Evolutionary conservation across 805 yeast species (phyloP).

Genomic region (Nakazawaea siamensis): DNA sequence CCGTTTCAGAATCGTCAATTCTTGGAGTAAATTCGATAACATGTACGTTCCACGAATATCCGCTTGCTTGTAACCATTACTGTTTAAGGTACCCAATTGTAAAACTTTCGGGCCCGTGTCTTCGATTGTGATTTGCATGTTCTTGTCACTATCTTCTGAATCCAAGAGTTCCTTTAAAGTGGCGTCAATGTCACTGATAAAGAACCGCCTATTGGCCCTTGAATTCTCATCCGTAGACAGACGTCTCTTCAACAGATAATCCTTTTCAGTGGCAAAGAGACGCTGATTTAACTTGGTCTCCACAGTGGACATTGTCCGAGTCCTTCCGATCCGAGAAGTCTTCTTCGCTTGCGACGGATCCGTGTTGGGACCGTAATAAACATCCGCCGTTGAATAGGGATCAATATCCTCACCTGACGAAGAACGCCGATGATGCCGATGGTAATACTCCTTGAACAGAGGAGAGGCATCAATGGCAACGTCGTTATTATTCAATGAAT

Average conservation of each 20-base stretch:
- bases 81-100: constrained; percentile 73
- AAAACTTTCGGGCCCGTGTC: constrained; percentile 82
- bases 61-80: constrained; percentile 67
- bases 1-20: constrained; percentile 76
- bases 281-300: constrained; percentile 5
- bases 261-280: not conserved
- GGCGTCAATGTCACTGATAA: constrained; percentile 65
- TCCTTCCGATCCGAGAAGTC: constrained; percentile 36
- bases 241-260: constrained; percentile 28
- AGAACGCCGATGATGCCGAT: constrained; percentile 15
- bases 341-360: constrained; percentile 40
- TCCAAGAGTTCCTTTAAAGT: constrained; percentile 62
- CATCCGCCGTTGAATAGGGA: constrained; percentile 63
- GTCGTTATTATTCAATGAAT: no score
- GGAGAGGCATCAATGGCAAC: no score
- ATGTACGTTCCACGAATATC: constrained; percentile 84
- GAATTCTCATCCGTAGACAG: constrained; percentile 46
- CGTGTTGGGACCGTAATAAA: constrained; percentile 58
- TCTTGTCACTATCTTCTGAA: constrained; percentile 78
- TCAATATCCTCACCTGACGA: constrained; percentile 43
- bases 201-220: constrained; percentile 37
- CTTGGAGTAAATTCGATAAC: constrained; percentile 82
- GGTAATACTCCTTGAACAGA: constrained; percentile 10
- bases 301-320: constrained; percentile 45
- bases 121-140: constrained; percentile 79